Evolutionary conservation across 257 asterid species (phyloP).

Genomic region (Pogostemon cablin): DNA sequence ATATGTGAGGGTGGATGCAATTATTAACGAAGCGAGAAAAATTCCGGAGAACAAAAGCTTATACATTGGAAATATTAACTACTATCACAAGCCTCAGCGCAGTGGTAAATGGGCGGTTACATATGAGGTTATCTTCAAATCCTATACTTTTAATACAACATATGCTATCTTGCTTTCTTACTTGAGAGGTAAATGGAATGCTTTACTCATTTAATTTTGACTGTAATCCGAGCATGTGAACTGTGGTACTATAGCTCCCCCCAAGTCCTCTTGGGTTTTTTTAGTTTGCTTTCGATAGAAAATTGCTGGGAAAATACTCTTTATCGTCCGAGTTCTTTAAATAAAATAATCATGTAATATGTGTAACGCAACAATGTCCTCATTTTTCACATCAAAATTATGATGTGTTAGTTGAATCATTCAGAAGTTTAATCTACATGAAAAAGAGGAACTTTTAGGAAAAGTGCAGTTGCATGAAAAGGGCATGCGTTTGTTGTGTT

Average conservation of each 20-base stretch:
- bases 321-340: neutral
- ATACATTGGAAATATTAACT: conserved; percentile 85
- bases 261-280: neutral
- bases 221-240: neutral
- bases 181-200: neutral
- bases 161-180: conserved; percentile 6
- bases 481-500: neutral
- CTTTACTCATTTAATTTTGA: neutral
- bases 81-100: conserved; percentile 79
- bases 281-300: neutral
- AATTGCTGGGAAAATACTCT: conserved; percentile 10
- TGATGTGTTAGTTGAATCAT: conserved; percentile 13
- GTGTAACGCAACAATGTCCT: neutral
- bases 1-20: conserved; percentile 83
- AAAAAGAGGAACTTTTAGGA: neutral
- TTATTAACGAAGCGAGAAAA: conserved; percentile 67
- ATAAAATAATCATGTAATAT: neutral
- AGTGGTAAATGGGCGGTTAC: conserved; percentile 99
- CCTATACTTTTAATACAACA: neutral
- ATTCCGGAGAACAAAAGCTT: conserved; percentile 58
- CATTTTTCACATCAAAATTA: neutral
- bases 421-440: conserved; percentile 6
- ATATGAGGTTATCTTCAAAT: conserved; percentile 54
- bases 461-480: neutral
- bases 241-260: conserved; percentile 12